phyloP scores from a whole-genome alignment of 352 stramenopile genomes.

The Poterioochromonas sp. region DNA sequence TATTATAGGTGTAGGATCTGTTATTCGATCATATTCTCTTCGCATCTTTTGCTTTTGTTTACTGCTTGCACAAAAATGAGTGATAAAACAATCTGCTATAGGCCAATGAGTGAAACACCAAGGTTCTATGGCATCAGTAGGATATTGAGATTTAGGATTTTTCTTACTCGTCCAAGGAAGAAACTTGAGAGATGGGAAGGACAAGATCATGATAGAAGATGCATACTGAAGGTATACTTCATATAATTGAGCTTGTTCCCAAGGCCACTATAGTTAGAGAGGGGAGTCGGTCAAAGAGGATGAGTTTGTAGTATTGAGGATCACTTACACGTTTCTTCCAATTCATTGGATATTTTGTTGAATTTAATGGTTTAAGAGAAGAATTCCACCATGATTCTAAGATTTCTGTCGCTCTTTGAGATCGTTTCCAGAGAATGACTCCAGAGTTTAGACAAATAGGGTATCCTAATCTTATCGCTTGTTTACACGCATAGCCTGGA shows the following conservation, averaged over 20 bases:
- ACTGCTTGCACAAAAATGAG: slow-evolving; percentile 21
- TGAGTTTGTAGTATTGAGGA: too few species aligned
- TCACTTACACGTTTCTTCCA: not conserved
- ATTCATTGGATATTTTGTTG: not conserved
- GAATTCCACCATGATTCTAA: slow-evolving; percentile 1
- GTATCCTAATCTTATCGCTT: not conserved
- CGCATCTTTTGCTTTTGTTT: slow-evolving; percentile 13
- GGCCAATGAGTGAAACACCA: slow-evolving; percentile 32
- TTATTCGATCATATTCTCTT: not conserved
- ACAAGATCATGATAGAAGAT: slow-evolving; percentile 8
- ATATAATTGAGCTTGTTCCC: slow-evolving; percentile 28
- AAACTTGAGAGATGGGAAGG: not conserved
- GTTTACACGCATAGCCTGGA: slow-evolving; percentile 14
- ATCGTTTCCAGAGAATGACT: not conserved
- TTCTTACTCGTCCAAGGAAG: not conserved
- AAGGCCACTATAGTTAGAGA: slow-evolving; percentile 12
- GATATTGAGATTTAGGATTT: not conserved
- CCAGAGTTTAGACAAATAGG: slow-evolving; percentile 6
- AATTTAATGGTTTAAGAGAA: not conserved
- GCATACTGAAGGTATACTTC: not conserved
- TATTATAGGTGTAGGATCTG: too few species aligned
- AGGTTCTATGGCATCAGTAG: not conserved
- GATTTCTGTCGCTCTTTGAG: not conserved
- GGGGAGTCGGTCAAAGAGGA: not conserved
- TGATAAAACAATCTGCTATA: slow-evolving; percentile 27